Evolutionary conservation across 305 asterid species (phyloP), one percentile per base, ranked within the genome.

Genomic region (Plantago coronopus): DNA sequence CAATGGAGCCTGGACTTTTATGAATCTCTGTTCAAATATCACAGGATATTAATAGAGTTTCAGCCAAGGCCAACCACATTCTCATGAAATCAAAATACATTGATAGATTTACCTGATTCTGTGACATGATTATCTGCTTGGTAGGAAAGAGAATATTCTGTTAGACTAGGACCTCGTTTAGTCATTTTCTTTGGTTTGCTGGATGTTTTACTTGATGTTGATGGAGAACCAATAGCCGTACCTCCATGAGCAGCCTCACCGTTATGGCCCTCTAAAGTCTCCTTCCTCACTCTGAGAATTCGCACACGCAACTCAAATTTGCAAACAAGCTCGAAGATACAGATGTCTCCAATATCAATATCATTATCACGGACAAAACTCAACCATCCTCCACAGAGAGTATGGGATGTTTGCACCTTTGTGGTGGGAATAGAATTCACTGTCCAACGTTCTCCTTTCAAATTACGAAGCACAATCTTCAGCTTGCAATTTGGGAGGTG

Each of bases 311-410:
- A 61, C 74, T 85, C 98, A 78, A 72, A 84, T 72, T 78, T 76
- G 58, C 59, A 73, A 70, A 91, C 50, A 50, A 91, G 97, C 79
- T 91, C 97, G 74, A 91, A 91, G 72, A 91, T 82, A 76, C 98
- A 91, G 55, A 79, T 78, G 77, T 91, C 96, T 63, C 95, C 95
- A 45, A 83, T 31, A 74, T 66, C 81, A 46, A 91, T 71, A 65
- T 65, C 77, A 68, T 88, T 91, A 67, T 82, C 98, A 11, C 95
- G 95, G 76, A 83, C 98, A 80, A 91, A 91, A 68, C 83, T 70
- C 79, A 88, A 76, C 98, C 98, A 91, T 56, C 98, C 98, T 72
- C 98, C 96, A 48, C 98, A 91, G 73, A 91, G 84, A 66, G 98
- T 91, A 70, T 91, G 98, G 17, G 94, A 82, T 59, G 98, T 85